Conservation (phyloP, 176 grass and related monocot genomes). For the Stipa capillata region DNA sequence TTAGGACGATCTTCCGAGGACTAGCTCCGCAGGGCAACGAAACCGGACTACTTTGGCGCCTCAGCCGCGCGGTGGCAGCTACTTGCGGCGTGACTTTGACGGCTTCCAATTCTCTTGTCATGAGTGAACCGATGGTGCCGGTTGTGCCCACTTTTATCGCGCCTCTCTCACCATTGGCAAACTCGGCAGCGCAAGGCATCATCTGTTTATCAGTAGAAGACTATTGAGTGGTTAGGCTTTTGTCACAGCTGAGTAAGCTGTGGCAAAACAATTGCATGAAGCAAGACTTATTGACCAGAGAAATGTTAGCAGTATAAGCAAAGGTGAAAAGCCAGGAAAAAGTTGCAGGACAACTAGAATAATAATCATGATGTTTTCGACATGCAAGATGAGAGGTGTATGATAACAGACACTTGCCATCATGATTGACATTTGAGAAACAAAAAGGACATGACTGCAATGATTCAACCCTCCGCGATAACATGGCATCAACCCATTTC, state of each 20-base stretch:
- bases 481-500: neutral
- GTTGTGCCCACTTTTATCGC: slow-evolving; percentile 63
- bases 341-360: slow-evolving; percentile 25
- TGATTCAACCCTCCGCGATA: slow-evolving; percentile 20
- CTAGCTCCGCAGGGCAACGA: slow-evolving; percentile 64
- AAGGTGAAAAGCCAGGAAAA: slow-evolving; percentile 1
- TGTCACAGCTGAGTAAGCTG: neutral
- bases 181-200: slow-evolving; percentile 39
- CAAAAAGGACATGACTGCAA: neutral
- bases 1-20: slow-evolving; percentile 39
- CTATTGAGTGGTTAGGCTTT: neutral
- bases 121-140: slow-evolving; percentile 78
- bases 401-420: slow-evolving; percentile 9
- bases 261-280: neutral
- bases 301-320: neutral
- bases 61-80: slow-evolving; percentile 11
- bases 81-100: slow-evolving; percentile 42
- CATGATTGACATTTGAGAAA: slow-evolving; percentile 39
- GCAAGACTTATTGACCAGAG: neutral
- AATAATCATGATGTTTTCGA: slow-evolving; percentile 19
- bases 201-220: slow-evolving; percentile 33
- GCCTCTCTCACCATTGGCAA: slow-evolving; percentile 30
- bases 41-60: slow-evolving; percentile 53
- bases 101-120: slow-evolving; percentile 66
- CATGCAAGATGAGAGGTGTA: slow-evolving; percentile 13